Conservation (phyloP, 371 early-diverging fungal genomes). For the Nematocida major region DNA sequence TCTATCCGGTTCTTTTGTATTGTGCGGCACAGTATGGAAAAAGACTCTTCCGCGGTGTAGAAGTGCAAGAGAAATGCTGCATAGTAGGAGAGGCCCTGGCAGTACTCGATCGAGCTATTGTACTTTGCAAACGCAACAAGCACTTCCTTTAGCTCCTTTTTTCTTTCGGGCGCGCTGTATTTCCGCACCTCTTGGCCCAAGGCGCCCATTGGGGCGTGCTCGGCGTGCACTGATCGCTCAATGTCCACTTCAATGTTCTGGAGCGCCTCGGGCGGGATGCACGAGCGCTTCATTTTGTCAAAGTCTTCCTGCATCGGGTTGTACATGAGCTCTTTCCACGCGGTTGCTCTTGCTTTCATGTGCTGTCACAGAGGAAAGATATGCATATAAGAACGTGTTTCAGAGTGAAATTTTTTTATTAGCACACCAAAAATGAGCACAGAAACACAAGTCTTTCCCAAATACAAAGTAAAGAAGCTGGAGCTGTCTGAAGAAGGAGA, state of each 20-base stretch:
- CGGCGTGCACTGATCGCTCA: conserved; percentile 26
- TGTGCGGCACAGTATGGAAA: conserved; percentile 54
- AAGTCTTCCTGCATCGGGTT: not conserved
- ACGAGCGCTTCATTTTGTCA: not conserved
- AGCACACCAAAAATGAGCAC: not conserved
- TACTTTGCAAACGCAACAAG: conserved; percentile 63
- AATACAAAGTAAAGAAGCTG: conserved; percentile 48
- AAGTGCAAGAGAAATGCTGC: conserved; percentile 63
- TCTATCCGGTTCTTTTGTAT: conserved; percentile 58
- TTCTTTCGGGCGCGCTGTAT: not conserved
- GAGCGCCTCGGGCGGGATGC: conserved; percentile 23
- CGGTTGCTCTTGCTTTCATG: conserved; percentile 2
- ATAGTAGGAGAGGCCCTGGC: conserved; percentile 65
- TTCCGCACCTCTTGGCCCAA: not conserved
- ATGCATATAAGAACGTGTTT: conserved; percentile 14
- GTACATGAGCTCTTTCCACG: conserved; percentile 43
- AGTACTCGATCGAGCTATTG: conserved; percentile 63
- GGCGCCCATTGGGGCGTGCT: not conserved
- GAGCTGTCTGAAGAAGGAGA: conserved; percentile 66
- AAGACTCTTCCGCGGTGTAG: conserved; percentile 62
- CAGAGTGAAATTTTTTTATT: conserved; percentile 44
- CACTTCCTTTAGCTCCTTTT: conserved; percentile 58
- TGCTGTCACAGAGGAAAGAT: not conserved
- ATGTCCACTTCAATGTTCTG: conserved; percentile 51
- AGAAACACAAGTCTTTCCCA: conserved; percentile 14